Conservation (phyloP, 2,329 filamentous ascomycete genomes). For the Eurotiales sp. region DNA sequence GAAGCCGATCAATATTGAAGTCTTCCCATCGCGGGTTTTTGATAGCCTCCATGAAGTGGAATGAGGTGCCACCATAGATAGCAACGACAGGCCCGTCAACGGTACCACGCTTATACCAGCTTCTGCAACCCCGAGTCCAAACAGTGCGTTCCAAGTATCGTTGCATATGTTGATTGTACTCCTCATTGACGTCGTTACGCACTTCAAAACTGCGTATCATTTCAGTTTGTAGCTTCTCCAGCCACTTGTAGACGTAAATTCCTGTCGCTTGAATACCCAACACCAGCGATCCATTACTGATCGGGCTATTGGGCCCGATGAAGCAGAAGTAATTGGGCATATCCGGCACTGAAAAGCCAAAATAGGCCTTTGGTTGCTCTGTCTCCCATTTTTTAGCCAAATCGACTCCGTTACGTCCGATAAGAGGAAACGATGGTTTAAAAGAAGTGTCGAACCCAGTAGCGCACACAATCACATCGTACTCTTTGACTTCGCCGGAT, state of each 20-base stretch:
- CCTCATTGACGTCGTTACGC: slow-evolving; percentile 2
- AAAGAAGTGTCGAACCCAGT: slow-evolving; percentile 39
- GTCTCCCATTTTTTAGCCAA: slow-evolving; percentile 45
- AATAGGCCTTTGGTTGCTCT: slow-evolving; percentile 39
- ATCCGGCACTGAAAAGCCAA: slow-evolving; percentile 43
- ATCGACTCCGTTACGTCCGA: slow-evolving; percentile 34
- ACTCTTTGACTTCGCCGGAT: slow-evolving; percentile 13
- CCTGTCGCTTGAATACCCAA: slow-evolving; percentile 2
- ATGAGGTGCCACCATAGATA: slow-evolving; percentile 21
- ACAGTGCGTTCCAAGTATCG: slow-evolving; percentile 2
- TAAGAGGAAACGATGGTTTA: slow-evolving; percentile 43
- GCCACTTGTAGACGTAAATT: slow-evolving; percentile 6
- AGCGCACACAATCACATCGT: slow-evolving; percentile 31
- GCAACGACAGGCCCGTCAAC: slow-evolving; percentile 18
- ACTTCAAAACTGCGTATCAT: slow-evolving; percentile 8
- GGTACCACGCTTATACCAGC: slow-evolving; percentile 17
- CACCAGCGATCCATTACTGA: slow-evolving; percentile 34
- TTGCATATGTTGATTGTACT: slow-evolving; percentile 7
- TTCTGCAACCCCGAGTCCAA: slow-evolving; percentile 2
- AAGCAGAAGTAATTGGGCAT: slow-evolving; percentile 46
- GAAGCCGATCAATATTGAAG: slow-evolving; percentile 13
- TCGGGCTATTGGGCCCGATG: slow-evolving; percentile 31
- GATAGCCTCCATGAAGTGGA: slow-evolving; percentile 18
- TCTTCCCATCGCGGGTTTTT: slow-evolving; percentile 15
- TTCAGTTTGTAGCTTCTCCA: slow-evolving; percentile 8